Base-by-base conservation (phyloP, 2,329 filamentous ascomycete species). In the Talaromyces sp. region DNA sequence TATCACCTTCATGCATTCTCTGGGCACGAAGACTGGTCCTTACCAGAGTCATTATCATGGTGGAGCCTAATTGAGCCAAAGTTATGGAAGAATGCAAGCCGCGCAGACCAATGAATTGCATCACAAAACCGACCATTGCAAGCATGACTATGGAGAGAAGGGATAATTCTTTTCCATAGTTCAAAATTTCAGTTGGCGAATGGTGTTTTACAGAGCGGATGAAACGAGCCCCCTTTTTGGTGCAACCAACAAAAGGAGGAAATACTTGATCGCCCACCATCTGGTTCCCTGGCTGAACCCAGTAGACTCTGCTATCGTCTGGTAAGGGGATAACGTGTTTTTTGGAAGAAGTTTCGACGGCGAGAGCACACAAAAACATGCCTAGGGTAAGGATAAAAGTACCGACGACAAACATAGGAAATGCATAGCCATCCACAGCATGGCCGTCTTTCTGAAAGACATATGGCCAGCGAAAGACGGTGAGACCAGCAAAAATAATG, bases 91-190 rank as follows among this genome's bases (percentile, higher is more conserved):
- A 67, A 57, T 78, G 73, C 5, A 78, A 65, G 1, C 72, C 75
- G 55, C 76, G 68, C 1, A 76, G 65, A 2, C 76, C 76, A 7
- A 78, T 65, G 33, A 79, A 79, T 57, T 79, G 76, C 1, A 73
- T 53, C 3, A 78, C 64, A 18, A 75, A 78, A 1, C 75, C 76
- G 4, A 70, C 2, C 10, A 74, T 60, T 0, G 74, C 74, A 1
- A 70, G 56, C 0, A 52, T 16, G 8, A 77, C 60, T 3, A 69
- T 68, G 6, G 65, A 59, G 2, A 71, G 53, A 0, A 73, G 67
- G 5, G 68, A 57, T 1, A 66, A 8, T 3, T 65, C 57, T 12
- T 65, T 65, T 1, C 55, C 61, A 1, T 65, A 56, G 6, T 65
- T 63, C 54, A 61, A 47, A 7, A 31, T 28, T 10, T 34, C 10